Conservation (phyloP, 2,329 filamentous ascomycete species). For the Colletotrichum tabaci region DNA sequence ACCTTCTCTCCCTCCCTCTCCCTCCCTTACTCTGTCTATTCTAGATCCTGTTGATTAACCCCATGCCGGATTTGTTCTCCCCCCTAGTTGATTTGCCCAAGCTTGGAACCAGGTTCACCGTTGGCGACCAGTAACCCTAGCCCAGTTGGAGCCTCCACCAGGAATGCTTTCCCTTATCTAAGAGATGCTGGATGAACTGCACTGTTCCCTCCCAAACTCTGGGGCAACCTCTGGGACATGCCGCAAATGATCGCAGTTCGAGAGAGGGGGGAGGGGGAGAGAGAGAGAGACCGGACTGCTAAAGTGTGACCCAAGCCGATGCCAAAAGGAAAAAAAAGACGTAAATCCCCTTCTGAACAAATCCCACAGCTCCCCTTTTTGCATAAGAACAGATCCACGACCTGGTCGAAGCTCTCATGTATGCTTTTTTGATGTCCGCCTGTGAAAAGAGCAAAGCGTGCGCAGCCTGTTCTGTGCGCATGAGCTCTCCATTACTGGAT, state of each 20-base stretch:
- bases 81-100: background rate
- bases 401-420: constrained; percentile 36
- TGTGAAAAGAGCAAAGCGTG: constrained; percentile 26
- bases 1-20: constrained; percentile 10
- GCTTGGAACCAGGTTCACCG: constrained; percentile 13
- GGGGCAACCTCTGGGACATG: background rate
- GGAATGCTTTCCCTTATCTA: background rate
- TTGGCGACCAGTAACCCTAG: constrained; percentile 39
- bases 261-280: background rate
- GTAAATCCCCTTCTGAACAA: constrained; percentile 36
- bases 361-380: constrained; percentile 38
- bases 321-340: constrained; percentile 30
- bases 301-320: constrained; percentile 22
- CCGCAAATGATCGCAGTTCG: background rate
- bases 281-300: constrained; percentile 6
- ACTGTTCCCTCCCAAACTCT: constrained; percentile 6
- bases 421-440: constrained; percentile 39
- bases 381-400: constrained; percentile 29
- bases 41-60: constrained; percentile 6
- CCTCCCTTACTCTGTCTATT: no score
- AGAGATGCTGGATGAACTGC: constrained; percentile 8
- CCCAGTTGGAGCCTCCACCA: background rate
- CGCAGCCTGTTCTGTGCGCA: constrained; percentile 11
- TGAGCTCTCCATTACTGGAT: constrained; percentile 37
- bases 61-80: background rate